Evolutionary conservation across 1,284 basidiomycete species (phyloP).

Genomic region (Cryptococcus sp.): DNA sequence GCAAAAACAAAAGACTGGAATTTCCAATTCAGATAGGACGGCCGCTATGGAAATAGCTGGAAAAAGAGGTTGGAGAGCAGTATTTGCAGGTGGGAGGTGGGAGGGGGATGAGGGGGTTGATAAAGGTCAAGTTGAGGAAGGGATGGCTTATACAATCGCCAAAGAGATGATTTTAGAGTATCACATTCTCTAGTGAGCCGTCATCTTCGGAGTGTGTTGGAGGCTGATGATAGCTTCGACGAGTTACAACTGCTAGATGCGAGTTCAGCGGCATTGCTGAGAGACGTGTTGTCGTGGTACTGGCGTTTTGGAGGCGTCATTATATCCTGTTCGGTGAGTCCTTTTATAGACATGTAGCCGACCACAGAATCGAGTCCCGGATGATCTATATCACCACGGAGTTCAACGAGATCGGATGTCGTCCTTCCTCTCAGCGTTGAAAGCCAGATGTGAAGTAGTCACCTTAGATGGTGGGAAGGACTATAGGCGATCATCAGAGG

Average conservation of each 20-base stretch:
- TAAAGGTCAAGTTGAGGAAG: conserved; percentile 36
- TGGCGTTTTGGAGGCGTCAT: conserved; percentile 71
- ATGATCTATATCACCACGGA: conserved; percentile 66
- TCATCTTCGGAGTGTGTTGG: too few species aligned
- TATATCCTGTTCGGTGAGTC: conserved; percentile 50
- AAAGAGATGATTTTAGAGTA: conserved; percentile 47
- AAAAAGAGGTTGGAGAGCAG: conserved; percentile 39
- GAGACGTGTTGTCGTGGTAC: conserved; percentile 68
- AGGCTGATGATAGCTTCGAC: conserved; percentile 53
- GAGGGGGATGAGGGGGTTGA: conserved; percentile 29
- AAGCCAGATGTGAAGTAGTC: conserved; percentile 60
- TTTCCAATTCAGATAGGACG: conserved; percentile 40
- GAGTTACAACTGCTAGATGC: conserved; percentile 70
- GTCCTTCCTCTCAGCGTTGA: conserved; percentile 61
- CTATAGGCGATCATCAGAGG: conserved; percentile 42
- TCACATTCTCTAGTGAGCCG: conserved; percentile 47
- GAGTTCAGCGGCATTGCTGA: conserved; percentile 60
- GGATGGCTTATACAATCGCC: conserved; percentile 48
- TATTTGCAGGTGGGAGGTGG: conserved; percentile 50
- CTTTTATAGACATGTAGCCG: conserved; percentile 17
- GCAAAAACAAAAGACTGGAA: conserved; percentile 30
- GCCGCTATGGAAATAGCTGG: conserved; percentile 43
- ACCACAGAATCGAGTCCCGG: conserved; percentile 57
- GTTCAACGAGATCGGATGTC: conserved; percentile 62
- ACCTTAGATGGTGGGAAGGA: conserved; percentile 54